phyloP scores from a whole-genome alignment of 371 early-diverging fungal species.

The Mortierella polycephala region DNA sequence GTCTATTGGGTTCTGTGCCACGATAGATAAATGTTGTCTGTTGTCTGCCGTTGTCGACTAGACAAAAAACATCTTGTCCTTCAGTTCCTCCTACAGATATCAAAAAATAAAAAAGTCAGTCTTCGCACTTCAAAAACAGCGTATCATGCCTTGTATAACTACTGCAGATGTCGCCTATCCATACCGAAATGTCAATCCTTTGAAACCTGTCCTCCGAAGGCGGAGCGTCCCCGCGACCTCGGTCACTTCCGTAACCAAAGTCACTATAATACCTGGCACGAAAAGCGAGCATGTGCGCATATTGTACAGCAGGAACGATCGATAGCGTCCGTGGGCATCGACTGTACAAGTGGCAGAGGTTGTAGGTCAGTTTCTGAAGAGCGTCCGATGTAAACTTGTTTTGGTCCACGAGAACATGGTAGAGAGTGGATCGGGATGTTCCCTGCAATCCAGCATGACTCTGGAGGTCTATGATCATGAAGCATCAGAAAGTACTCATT shows the following conservation, averaged over 20 bases:
- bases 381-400: conserved; percentile 66
- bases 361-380: conserved; percentile 71
- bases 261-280: conserved; percentile 60
- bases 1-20: too few species aligned
- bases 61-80: too few species aligned
- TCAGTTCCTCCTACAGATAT: too few species aligned
- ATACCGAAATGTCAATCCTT: too few species aligned
- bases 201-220: too few species aligned
- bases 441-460: conserved; percentile 80
- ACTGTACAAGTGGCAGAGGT: conserved; percentile 76
- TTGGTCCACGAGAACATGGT: conserved; percentile 78
- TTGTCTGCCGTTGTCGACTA: too few species aligned
- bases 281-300: conserved; percentile 88
- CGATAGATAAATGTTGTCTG: too few species aligned
- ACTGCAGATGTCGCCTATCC: too few species aligned
- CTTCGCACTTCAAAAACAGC: too few species aligned
- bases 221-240: background rate
- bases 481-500: conserved; percentile 57
- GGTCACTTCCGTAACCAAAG: background rate
- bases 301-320: conserved; percentile 88
- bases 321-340: conserved; percentile 82
- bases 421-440: conserved; percentile 79
- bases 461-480: conserved; percentile 15
- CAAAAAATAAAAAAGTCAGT: too few species aligned
- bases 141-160: too few species aligned